A percentile compares a stretch with the other conserved stretches of the same genome.
Evolutionary conservation across 768 basidiomycete genomes (phyloP).

Genomic region (Tulasnella sp.): DNA sequence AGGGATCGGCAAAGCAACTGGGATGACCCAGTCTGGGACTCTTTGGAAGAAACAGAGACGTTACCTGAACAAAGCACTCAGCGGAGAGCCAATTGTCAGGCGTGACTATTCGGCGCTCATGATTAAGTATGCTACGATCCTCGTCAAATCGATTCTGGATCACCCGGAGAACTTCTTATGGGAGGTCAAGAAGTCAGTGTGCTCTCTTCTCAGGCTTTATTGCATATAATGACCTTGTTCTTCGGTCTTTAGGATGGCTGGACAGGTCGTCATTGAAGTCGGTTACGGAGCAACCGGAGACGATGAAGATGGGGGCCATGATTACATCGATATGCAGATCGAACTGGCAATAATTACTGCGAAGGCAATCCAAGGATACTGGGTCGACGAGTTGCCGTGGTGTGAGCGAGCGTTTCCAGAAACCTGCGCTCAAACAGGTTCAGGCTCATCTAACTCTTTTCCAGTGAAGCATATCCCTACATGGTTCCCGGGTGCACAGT

Average conservation of each 20-base stretch:
- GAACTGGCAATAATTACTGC: not conserved
- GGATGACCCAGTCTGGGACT: not conserved
- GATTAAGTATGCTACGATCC: not conserved
- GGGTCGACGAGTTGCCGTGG: constrained; percentile 38
- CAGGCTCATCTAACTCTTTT: not conserved
- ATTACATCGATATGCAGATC: constrained; percentile 5
- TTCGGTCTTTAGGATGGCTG: not conserved
- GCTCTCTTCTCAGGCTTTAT: too few species aligned
- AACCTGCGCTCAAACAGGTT: not conserved
- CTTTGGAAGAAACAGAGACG: not conserved
- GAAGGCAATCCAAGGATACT: constrained; percentile 21
- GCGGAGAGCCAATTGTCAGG: not conserved
- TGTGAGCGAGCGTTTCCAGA: constrained; percentile 1
- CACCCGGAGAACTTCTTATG: not conserved
- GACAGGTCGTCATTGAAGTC: not conserved
- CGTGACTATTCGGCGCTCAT: not conserved
- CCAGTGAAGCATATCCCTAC: constrained; percentile 35
- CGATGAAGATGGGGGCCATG: constrained; percentile 42
- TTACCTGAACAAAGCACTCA: not conserved
- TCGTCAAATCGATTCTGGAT: not conserved
- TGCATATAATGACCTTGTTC: not conserved
- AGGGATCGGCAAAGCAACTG: too few species aligned
- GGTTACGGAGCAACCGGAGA: not conserved
- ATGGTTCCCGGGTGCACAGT: constrained; percentile 39
- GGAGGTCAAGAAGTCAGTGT: constrained; percentile 4